Evolutionary conservation across 495 filamentous ascomycete species (phyloP), one percentile per base, ranked within the genome.

Genomic region (Penicilliopsis zonata): DNA sequence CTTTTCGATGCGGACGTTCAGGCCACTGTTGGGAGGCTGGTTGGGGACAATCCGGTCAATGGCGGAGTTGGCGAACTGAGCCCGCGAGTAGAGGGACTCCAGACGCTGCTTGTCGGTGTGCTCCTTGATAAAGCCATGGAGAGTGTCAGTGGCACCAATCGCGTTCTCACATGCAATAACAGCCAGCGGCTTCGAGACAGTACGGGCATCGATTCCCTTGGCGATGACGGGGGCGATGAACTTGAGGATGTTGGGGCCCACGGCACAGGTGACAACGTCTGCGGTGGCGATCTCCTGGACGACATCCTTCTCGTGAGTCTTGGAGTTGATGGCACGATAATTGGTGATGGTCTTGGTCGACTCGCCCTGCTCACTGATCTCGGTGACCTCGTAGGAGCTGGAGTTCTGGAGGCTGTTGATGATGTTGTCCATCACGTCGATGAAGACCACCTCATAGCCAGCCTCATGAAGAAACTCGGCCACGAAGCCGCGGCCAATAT

Each of bases 131-230:
- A 79, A 76, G 24, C 67, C 71, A 35, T 77, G 78, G 23, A 94
- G 74, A 1, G 78, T 78, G 49, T 90, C 82, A 5, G 92, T 96
- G 39, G 83, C 90, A 35, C 78, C 78, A 45, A 94, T 94, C 49
- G 82, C 82, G 63, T 98, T 98, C 67, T 98, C 90, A 57, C 90
- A 98, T 26, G 90, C 90, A 56, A 98, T 90, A 49, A 98, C 82
- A 5, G 86, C 84, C 23, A 93, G 49, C 3, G 87, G 88, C 32
- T 69, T 71, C 24, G 69, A 53, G n/a, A 65, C 68, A 20, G 72
- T 70, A 23, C 92, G 82, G 30, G 68, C 64, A 42, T 82, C 75
- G 42, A 98, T 79, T 31, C 82, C 90, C 66, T 88, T 87, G 52
- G 84, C 86, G 47, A 98, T 90, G 44, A 82, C 78, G 5, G 84